Conservation (phyloP, 2,329 filamentous ascomycete genomes). For the Dactylellina drechsleri region DNA sequence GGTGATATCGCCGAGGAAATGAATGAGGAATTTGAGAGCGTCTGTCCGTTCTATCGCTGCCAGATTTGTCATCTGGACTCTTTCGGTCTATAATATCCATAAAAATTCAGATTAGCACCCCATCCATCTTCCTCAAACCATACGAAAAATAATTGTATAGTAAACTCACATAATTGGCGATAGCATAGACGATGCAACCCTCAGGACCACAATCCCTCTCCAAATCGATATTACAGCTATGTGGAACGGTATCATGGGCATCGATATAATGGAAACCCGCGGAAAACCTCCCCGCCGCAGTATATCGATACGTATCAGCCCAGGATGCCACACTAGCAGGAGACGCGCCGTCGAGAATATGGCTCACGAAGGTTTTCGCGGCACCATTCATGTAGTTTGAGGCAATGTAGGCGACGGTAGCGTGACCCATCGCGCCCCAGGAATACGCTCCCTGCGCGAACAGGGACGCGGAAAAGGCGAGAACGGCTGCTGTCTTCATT, state of each 20-base stretch:
- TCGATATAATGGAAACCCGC: slow-evolving; percentile 75
- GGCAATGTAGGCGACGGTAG: slow-evolving; percentile 55
- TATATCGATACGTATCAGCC: slow-evolving; percentile 70
- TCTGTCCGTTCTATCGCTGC: slow-evolving; percentile 40
- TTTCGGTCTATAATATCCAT: slow-evolving; percentile 21
- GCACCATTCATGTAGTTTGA: slow-evolving; percentile 56
- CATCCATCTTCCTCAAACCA: slow-evolving; percentile 62
- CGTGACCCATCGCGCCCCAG: slow-evolving; percentile 54
- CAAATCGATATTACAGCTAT: slow-evolving; percentile 69
- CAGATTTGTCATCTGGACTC: slow-evolving; percentile 32
- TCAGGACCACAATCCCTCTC: slow-evolving; percentile 71
- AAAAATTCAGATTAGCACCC: slow-evolving; percentile 64
- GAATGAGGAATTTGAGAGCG: slow-evolving; percentile 56
- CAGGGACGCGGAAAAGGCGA: slow-evolving; percentile 35
- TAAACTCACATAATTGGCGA: slow-evolving; percentile 66
- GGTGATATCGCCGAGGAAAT: slow-evolving; percentile 75
- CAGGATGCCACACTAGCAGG: slow-evolving; percentile 73
- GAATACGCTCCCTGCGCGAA: slow-evolving; percentile 45
- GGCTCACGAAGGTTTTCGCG: slow-evolving; percentile 63
- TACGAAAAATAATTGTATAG: slow-evolving; percentile 56
- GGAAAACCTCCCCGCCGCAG: slow-evolving; percentile 71
- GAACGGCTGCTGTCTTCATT: slow-evolving; percentile 51
- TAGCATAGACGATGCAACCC: slow-evolving; percentile 71
- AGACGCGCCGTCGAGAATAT: slow-evolving; percentile 66
- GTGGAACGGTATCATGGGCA: slow-evolving; percentile 70